Evolutionary conservation across 805 yeast genomes (phyloP).

Genomic region (Saitoella complicata): DNA sequence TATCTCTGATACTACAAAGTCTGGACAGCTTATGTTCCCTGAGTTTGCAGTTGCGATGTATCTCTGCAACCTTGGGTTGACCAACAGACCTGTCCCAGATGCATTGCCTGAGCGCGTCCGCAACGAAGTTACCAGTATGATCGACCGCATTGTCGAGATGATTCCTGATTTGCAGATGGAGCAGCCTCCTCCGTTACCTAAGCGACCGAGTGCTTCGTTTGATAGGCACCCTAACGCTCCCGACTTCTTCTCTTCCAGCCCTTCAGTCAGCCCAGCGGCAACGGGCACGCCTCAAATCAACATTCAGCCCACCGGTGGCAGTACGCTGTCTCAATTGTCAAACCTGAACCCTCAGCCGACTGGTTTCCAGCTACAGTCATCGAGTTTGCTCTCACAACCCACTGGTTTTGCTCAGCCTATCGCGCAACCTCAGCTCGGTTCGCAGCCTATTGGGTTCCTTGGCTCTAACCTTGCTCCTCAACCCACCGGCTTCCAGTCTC

Average conservation of each 20-base stretch:
- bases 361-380: no score
- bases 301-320: no score
- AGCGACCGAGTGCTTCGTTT: no score
- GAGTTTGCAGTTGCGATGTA: constrained; percentile 88
- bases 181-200: constrained; percentile 1
- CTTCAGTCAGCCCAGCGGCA: no score
- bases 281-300: no score
- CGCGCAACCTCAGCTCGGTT: constrained; percentile 24
- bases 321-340: no score
- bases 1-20: constrained; percentile 68
- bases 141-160: constrained; percentile 55
- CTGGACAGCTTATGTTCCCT: constrained; percentile 77
- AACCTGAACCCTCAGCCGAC: no score
- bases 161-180: constrained; percentile 13
- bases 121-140: constrained; percentile 77
- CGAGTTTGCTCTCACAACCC: constrained; percentile 8
- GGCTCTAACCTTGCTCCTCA: constrained; percentile 18
- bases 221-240: no score
- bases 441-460: constrained; percentile 22
- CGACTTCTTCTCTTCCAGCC: no score
- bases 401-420: constrained; percentile 25
- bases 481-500: constrained; percentile 32
- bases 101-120: constrained; percentile 53
- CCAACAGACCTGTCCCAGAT: constrained; percentile 64
- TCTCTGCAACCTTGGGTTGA: constrained; percentile 59